phyloP scores from a whole-genome alignment of 352 stramenopile species.

The Pythium aristosporum region DNA sequence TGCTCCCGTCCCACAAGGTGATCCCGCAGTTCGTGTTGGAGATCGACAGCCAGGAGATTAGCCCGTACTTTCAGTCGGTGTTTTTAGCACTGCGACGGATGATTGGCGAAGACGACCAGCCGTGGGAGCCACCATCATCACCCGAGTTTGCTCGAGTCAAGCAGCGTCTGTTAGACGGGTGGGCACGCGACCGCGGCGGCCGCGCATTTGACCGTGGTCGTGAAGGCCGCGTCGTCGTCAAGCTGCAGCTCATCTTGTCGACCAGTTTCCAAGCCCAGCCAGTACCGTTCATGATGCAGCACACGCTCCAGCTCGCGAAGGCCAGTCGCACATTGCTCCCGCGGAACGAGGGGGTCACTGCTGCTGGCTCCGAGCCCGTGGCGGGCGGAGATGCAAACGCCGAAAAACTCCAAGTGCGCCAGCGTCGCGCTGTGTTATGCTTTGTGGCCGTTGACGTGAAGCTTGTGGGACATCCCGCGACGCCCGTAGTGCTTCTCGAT shows the following conservation, averaged over 20 bases:
- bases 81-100: constrained; percentile 1
- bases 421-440: background rate
- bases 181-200: background rate
- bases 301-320: background rate
- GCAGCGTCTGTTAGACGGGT: background rate
- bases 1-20: background rate
- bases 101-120: background rate
- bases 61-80: background rate
- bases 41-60: background rate
- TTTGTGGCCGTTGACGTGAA: background rate
- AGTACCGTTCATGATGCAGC: background rate
- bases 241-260: background rate
- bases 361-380: background rate
- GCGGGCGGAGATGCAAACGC: background rate
- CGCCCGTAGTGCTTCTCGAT: background rate
- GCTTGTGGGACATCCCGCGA: background rate
- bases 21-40: background rate
- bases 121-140: background rate
- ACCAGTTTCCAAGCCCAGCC: background rate
- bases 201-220: background rate
- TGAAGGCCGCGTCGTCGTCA: background rate
- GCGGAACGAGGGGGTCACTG: background rate
- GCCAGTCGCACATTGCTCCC: background rate
- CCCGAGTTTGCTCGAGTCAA: background rate
- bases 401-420: background rate